Percentiles rank a stretch among this genome's conserved stretches.
Evolutionary conservation across 805 yeast genomes (phyloP).

Genomic region (Metschnikowia amazonensis): DNA sequence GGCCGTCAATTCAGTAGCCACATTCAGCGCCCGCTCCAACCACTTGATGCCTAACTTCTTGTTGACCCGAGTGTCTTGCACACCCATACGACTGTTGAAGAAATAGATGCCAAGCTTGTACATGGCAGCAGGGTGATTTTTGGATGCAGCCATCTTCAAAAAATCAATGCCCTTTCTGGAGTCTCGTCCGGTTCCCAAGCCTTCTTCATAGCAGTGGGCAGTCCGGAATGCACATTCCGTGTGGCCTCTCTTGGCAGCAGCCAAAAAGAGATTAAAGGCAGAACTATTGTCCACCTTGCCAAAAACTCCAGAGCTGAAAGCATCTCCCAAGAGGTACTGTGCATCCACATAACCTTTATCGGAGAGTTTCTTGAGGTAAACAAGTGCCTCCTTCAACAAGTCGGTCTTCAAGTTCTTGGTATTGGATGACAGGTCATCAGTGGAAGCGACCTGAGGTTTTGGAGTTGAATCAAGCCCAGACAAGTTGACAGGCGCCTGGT

Average conservation of each 20-base stretch:
- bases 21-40: slow-evolving; percentile 82
- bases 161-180: slow-evolving; percentile 81
- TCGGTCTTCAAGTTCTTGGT: slow-evolving; percentile 41
- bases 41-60: slow-evolving; percentile 89
- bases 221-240: slow-evolving; percentile 89
- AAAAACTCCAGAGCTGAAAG: slow-evolving; percentile 77
- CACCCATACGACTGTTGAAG: slow-evolving; percentile 81
- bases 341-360: slow-evolving; percentile 86
- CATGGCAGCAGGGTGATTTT: slow-evolving; percentile 97
- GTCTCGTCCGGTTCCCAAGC: slow-evolving; percentile 87
- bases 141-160: slow-evolving; percentile 79
- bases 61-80: slow-evolving; percentile 60
- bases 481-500: slow-evolving; percentile 6
- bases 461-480: neutral
- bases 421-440: neutral
- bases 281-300: slow-evolving; percentile 77
- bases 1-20: slow-evolving; percentile 77
- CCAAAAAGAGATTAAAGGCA: slow-evolving; percentile 71
- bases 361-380: slow-evolving; percentile 63
- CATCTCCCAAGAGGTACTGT: slow-evolving; percentile 89
- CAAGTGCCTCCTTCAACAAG: slow-evolving; percentile 72
- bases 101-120: slow-evolving; percentile 85
- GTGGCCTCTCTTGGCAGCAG: slow-evolving; percentile 93
- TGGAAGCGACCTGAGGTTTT: neutral
- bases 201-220: slow-evolving; percentile 88